Conservation (phyloP, 345 rosid species). For the Mercurialis annua region DNA sequence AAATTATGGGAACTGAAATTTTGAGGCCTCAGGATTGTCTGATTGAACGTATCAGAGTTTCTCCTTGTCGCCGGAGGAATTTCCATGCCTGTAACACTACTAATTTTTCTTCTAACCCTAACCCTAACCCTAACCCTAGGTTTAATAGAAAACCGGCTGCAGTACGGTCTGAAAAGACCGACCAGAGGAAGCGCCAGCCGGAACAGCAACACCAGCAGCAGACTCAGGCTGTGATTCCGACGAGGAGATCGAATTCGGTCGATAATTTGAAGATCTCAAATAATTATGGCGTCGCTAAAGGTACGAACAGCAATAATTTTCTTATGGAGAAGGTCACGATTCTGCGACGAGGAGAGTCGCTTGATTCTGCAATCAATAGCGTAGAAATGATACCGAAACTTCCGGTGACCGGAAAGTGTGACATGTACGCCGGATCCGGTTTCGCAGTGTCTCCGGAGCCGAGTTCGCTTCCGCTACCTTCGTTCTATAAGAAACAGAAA, state of each 20-base stretch:
- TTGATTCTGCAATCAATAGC: conserved; percentile 39
- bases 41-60: conserved; percentile 37
- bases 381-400: conserved; percentile 30
- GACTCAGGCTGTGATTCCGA: conserved; percentile 24
- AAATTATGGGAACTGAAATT: conserved; percentile 70
- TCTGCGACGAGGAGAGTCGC: conserved; percentile 56
- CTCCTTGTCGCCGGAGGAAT: conserved; percentile 53
- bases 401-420: conserved; percentile 27
- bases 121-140: conserved; percentile 15
- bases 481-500: conserved; percentile 47
- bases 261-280: conserved; percentile 35
- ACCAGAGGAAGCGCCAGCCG: conserved; percentile 35
- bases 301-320: not conserved
- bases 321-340: conserved; percentile 44
- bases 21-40: conserved; percentile 74
- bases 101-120: not conserved
- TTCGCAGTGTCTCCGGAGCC: conserved; percentile 57
- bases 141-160: conserved; percentile 42
- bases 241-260: conserved; percentile 33
- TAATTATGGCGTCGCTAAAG: conserved; percentile 6
- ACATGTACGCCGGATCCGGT: conserved; percentile 57
- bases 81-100: conserved; percentile 7
- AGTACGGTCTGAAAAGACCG: conserved; percentile 26
- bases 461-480: conserved; percentile 56
- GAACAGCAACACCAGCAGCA: no score